Conservation (phyloP, 148 eudicot species). For the Chenopodium quinoa region DNA sequence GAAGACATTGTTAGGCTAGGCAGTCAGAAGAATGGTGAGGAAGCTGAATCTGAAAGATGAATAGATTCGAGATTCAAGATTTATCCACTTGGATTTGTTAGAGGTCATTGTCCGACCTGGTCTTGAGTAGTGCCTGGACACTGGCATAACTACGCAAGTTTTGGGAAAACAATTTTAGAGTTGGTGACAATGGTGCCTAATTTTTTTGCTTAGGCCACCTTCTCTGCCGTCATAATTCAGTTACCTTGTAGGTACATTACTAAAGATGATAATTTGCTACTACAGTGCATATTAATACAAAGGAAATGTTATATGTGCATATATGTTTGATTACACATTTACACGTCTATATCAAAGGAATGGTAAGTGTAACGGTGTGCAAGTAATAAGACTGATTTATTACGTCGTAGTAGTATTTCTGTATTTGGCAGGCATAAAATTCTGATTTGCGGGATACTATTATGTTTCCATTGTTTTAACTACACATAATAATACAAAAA, state of each 20-base stretch:
- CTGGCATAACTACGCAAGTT: neutral
- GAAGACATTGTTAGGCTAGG: conserved; percentile 71
- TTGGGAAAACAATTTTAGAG: neutral
- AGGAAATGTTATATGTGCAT: neutral
- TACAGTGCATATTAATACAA: conserved; percentile 10
- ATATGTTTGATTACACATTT: neutral
- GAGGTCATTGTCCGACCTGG: neutral
- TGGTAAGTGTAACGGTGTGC: no score
- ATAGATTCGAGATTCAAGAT: neutral
- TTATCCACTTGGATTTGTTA: neutral
- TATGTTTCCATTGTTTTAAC: no score
- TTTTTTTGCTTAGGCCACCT: conserved; percentile 18
- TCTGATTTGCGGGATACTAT: no score
- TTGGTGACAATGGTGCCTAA: conserved; percentile 19
- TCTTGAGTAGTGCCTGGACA: neutral
- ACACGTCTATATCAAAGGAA: neutral
- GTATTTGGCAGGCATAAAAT: no score
- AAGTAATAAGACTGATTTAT: no score
- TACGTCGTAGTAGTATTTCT: no score
- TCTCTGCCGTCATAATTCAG: neutral
- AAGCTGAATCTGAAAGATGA: conserved; percentile 43
- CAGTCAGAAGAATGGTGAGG: conserved; percentile 42
- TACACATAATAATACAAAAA: no score
- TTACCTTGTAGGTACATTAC: conserved; percentile 19
- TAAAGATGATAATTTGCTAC: neutral